Evolutionary conservation across 163 green algal species (phyloP).

Genomic region (Trebouxiophyceae sp.): DNA sequence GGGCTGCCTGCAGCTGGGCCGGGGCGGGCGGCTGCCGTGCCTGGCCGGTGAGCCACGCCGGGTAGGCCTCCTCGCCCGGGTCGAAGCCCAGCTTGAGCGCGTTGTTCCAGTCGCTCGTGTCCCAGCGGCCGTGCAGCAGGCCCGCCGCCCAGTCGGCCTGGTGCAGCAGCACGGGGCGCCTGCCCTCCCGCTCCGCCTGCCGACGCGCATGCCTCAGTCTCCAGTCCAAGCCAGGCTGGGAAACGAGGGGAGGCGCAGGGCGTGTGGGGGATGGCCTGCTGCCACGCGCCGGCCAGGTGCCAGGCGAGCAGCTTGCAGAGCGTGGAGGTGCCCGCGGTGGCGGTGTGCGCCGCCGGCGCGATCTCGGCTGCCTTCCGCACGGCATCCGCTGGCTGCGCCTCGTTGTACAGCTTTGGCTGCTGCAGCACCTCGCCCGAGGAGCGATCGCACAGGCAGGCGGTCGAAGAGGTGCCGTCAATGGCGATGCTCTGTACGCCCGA

Average conservation of each 20-base stretch:
- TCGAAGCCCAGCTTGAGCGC: constrained; percentile 90
- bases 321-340: constrained; percentile 62
- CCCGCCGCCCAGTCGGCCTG: constrained; percentile 82
- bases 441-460: constrained; percentile 65
- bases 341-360: constrained; percentile 61
- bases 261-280: no score
- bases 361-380: no score
- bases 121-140: constrained; percentile 52
- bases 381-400: no score
- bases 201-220: neutral
- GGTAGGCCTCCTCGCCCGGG: constrained; percentile 59
- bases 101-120: constrained; percentile 81
- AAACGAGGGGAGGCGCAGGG: no score
- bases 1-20: no score
- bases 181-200: constrained; percentile 6
- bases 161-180: constrained; percentile 49
- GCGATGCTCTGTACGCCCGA: no score
- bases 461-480: constrained; percentile 79
- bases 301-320: constrained; percentile 79
- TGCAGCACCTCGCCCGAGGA: constrained; percentile 30
- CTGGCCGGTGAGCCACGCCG: constrained; percentile 63
- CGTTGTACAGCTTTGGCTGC: constrained; percentile 78
- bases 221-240: neutral
- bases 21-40: constrained; percentile 10
- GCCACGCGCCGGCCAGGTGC: no score